Percentiles rank a stretch among this genome's conserved stretches.
Conservation (phyloP, 805 yeast genomes). For the Wickerhamomyces canadensis region DNA sequence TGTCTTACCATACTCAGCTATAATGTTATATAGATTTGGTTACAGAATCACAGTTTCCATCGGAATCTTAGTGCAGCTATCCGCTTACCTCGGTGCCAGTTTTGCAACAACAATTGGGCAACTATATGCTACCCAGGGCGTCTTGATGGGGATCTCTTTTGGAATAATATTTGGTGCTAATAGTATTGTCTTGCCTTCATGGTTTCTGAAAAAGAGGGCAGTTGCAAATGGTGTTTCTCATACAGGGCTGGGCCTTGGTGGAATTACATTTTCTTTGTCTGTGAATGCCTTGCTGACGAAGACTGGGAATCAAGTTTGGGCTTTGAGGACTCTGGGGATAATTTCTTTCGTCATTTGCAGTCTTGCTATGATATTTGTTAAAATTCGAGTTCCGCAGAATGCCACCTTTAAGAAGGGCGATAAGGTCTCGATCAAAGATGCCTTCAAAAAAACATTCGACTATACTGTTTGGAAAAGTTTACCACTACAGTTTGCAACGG, state of each 20-base stretch:
- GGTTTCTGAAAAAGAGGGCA: constrained; percentile 47
- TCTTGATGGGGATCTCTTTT: constrained; percentile 45
- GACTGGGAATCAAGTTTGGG: constrained; percentile 41
- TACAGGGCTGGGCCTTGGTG: constrained; percentile 51
- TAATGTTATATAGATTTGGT: constrained; percentile 39
- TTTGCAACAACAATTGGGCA: constrained; percentile 46
- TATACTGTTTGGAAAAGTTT: constrained; percentile 25
- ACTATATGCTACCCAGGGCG: constrained; percentile 47
- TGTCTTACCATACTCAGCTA: constrained; percentile 42
- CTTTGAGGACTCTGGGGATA: constrained; percentile 40
- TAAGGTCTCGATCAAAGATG: constrained; percentile 7
- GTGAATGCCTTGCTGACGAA: constrained; percentile 35
- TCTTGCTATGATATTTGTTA: constrained; percentile 37
- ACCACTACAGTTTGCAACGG: constrained; percentile 28
- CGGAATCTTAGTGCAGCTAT: constrained; percentile 39
- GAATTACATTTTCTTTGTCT: constrained; percentile 38
- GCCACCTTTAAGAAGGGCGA: constrained; percentile 11
- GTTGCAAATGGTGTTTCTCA: constrained; percentile 45
- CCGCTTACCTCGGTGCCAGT: constrained; percentile 47
- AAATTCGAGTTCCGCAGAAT: constrained; percentile 36
- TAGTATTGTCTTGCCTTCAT: constrained; percentile 43
- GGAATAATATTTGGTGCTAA: constrained; percentile 48
- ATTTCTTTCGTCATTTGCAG: constrained; percentile 32
- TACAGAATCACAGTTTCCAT: constrained; percentile 30
- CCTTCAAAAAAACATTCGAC: constrained; percentile 32